phyloP scores from a whole-genome alignment of 164 flowering plant species.

The Magnolia sinica region DNA sequence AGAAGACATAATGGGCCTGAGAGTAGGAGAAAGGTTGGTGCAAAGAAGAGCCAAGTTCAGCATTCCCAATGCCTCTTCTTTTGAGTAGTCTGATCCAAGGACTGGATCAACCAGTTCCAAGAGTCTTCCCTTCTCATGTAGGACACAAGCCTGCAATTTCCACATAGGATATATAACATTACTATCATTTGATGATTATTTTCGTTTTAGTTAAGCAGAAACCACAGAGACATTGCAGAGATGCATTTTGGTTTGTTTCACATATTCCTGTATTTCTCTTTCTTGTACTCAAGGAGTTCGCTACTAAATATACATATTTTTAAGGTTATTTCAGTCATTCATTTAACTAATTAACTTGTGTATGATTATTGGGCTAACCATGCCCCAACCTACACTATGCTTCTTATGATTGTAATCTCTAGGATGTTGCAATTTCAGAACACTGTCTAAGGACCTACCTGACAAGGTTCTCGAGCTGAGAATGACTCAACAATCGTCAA shows the following conservation, averaged over 20 bases:
- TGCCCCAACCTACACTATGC: no score
- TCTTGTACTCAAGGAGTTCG: no score
- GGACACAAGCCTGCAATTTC: constrained; percentile 19
- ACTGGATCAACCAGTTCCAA: constrained; percentile 30
- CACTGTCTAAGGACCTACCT: no score
- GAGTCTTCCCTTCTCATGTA: constrained; percentile 20
- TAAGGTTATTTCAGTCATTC: no score
- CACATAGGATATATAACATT: not conserved
- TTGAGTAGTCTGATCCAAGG: constrained; percentile 16
- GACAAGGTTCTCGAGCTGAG: no score
- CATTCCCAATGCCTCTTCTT: constrained; percentile 26
- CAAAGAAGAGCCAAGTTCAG: constrained; percentile 25
- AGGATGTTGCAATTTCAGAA: no score
- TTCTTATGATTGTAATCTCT: no score
- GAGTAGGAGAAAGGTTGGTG: constrained; percentile 28
- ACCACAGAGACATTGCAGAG: not conserved
- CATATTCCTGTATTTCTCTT: not conserved
- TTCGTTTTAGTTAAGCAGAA: not conserved
- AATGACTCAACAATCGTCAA: no score
- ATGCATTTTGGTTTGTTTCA: not conserved
- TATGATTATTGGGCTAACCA: no score
- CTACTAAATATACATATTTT: no score
- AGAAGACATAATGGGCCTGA: constrained; percentile 31
- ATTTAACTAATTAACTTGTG: no score
- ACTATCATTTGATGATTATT: not conserved